Evolutionary conservation across 495 filamentous ascomycete species (phyloP).

Genomic region (Aspergillus ellipticus): DNA sequence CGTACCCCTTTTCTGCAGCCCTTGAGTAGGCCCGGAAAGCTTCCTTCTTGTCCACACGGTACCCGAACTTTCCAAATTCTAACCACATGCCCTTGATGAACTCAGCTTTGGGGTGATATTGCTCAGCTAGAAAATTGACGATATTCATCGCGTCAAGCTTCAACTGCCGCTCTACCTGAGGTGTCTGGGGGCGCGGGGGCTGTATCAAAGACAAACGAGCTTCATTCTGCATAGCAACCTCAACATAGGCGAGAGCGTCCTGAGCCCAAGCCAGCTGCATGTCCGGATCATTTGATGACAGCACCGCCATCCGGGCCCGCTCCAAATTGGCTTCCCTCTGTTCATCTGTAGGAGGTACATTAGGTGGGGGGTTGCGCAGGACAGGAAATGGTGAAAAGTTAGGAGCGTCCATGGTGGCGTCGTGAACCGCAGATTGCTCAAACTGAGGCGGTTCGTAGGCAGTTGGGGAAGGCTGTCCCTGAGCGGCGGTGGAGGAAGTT

Average conservation of each 20-base stretch:
- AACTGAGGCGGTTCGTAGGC: conserved; percentile 34
- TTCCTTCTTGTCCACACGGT: conserved; percentile 85
- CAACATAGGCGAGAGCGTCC: conserved; percentile 84
- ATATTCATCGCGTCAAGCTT: conserved; percentile 87
- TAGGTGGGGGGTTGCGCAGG: conserved; percentile 72
- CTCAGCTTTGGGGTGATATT: conserved; percentile 88
- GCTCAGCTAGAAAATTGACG: conserved; percentile 80
- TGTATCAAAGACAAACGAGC: conserved; percentile 60
- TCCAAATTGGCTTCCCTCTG: conserved; percentile 87
- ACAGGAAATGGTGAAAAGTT: conserved; percentile 91
- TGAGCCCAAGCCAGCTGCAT: conserved; percentile 97
- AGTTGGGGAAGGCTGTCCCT: conserved; percentile 29
- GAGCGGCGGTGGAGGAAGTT: conserved; percentile 34
- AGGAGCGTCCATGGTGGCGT: conserved; percentile 58
- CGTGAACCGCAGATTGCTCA: conserved; percentile 40
- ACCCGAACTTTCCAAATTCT: conserved; percentile 95
- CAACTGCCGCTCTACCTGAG: conserved; percentile 81
- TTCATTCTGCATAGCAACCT: conserved; percentile 70
- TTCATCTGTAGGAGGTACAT: conserved; percentile 91
- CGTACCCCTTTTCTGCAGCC: conserved; percentile 86
- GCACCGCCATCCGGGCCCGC: conserved; percentile 72
- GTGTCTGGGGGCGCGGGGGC: conserved; percentile 67
- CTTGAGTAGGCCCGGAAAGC: conserved; percentile 81
- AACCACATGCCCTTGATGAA: conserved; percentile 97
- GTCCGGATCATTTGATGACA: conserved; percentile 91